These are phyloP conservation scores for Porodaedalea pini DNA, from an alignment of 1,284 basidiomycete species.

Conservation along the genomic window DNA sequence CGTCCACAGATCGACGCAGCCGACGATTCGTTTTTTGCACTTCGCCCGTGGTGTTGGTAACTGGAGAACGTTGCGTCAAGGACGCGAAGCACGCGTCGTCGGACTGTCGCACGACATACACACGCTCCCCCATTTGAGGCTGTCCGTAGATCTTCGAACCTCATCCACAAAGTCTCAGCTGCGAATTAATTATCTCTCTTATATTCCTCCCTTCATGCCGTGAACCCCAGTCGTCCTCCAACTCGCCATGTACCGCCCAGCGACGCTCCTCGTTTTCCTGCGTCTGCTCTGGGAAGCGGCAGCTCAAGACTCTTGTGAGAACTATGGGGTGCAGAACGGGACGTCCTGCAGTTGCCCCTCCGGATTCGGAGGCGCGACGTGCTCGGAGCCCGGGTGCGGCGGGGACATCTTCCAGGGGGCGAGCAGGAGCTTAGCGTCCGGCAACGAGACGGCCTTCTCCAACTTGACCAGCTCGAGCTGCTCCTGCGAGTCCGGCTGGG, in stretches of 20 bases:
- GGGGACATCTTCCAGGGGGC: constrained; percentile 75
- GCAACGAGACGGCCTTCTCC: constrained; percentile 38
- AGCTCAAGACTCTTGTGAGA: constrained; percentile 48
- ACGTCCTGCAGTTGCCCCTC: constrained; percentile 69
- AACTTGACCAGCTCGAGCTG: constrained; percentile 65
- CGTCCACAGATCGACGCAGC: not conserved
- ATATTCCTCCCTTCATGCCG: not conserved
- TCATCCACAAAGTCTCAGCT: no score
- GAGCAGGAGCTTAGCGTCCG: constrained; percentile 42
- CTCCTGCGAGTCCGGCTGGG: constrained; percentile 69
- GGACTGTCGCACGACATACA: no score
- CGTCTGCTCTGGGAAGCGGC: not conserved
- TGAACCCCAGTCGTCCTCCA: not conserved
- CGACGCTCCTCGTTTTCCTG: not conserved
- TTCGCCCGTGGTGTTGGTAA: not conserved
- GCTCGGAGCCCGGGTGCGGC: constrained; percentile 69
- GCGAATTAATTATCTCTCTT: not conserved
- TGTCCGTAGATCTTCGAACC: no score
- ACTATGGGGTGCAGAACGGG: constrained; percentile 58
- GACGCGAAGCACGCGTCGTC: no score
- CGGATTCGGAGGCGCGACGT: constrained; percentile 72
- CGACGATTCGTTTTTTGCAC: not conserved
- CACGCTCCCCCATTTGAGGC: no score
- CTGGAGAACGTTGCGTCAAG: no score
- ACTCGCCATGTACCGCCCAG: not conserved